Evolutionary conservation across 1,139 yeast genomes (phyloP).

Genomic region (Saccharomyces hybrid): DNA sequence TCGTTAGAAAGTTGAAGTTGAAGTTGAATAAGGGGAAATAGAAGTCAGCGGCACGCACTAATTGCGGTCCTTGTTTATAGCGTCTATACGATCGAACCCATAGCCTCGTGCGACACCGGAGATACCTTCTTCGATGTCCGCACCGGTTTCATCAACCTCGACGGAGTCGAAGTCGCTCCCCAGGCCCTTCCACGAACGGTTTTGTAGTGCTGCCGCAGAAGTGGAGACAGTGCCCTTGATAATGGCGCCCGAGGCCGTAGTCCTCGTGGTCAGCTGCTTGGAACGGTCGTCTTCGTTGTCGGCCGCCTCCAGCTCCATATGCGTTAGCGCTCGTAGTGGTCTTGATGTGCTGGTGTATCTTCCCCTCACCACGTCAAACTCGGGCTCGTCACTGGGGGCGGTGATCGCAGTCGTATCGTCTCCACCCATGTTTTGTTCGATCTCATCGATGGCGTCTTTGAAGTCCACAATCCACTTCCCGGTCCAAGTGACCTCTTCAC

Average conservation of each 20-base stretch:
- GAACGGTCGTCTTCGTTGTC: slow-evolving; percentile 18
- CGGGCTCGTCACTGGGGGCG: slow-evolving; percentile 51
- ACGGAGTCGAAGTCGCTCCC: slow-evolving; percentile 67
- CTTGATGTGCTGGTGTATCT: slow-evolving; percentile 55
- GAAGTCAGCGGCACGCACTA: no score
- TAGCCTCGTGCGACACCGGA: slow-evolving; percentile 89
- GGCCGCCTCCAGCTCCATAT: slow-evolving; percentile 45
- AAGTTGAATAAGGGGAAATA: background rate
- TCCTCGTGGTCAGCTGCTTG: slow-evolving; percentile 47
- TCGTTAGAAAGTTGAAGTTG: background rate
- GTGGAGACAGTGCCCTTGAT: slow-evolving; percentile 81
- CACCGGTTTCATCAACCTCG: slow-evolving; percentile 49
- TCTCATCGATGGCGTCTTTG: slow-evolving; percentile 35
- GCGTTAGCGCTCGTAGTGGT: slow-evolving; percentile 65
- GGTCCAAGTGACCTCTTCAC: slow-evolving; percentile 73
- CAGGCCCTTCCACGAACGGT: slow-evolving; percentile 78
- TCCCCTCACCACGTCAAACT: slow-evolving; percentile 87
- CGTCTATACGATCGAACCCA: slow-evolving; percentile 21
- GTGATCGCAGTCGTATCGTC: slow-evolving; percentile 19
- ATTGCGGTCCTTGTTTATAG: slow-evolving; percentile 1
- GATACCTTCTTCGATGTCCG: slow-evolving; percentile 71
- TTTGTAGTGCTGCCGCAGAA: slow-evolving; percentile 70
- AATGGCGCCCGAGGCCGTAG: slow-evolving; percentile 38
- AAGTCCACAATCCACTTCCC: slow-evolving; percentile 91
- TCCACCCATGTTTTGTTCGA: slow-evolving; percentile 25